These are phyloP conservation scores for Knoxdaviesia capensis DNA, from an alignment of 2,329 filamentous ascomycete genomes.

Conservation along the genomic window DNA sequence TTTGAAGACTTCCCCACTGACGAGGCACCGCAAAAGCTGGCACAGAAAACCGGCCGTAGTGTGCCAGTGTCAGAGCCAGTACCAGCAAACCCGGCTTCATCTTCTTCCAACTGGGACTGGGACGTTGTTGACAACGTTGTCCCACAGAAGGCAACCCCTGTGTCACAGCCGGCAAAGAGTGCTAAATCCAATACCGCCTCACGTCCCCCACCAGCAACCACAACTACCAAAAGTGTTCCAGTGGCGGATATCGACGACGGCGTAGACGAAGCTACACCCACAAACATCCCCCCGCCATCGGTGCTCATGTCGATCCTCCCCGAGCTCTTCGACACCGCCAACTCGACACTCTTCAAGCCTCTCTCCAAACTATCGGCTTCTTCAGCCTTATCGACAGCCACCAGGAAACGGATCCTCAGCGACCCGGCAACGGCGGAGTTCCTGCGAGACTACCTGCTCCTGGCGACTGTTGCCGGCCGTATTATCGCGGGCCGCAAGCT, in stretches of 20 bases:
- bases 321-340: slow-evolving; percentile 44
- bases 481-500: slow-evolving; percentile 69
- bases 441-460: slow-evolving; percentile 39
- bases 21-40: neutral
- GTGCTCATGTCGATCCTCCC: slow-evolving; percentile 63
- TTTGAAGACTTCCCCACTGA: slow-evolving; percentile 23
- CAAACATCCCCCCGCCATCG: slow-evolving; percentile 76
- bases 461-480: slow-evolving; percentile 51
- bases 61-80: no score
- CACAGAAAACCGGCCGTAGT: slow-evolving; percentile 1
- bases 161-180: neutral
- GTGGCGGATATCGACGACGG: slow-evolving; percentile 8
- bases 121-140: slow-evolving; percentile 17
- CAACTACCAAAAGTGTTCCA: neutral
- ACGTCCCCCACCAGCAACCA: no score
- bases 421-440: slow-evolving; percentile 42
- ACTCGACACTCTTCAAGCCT: slow-evolving; percentile 43
- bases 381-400: slow-evolving; percentile 11
- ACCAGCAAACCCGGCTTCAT: no score
- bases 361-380: slow-evolving; percentile 32
- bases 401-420: slow-evolving; percentile 42
- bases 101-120: slow-evolving; percentile 26
- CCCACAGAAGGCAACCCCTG: slow-evolving; percentile 7
- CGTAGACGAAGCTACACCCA: slow-evolving; percentile 36
- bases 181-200: neutral